Evolutionary conservation across 116 monocot species (phyloP), one percentile per base, ranked within the genome.

Genomic region (Cymodocea nodosa): DNA sequence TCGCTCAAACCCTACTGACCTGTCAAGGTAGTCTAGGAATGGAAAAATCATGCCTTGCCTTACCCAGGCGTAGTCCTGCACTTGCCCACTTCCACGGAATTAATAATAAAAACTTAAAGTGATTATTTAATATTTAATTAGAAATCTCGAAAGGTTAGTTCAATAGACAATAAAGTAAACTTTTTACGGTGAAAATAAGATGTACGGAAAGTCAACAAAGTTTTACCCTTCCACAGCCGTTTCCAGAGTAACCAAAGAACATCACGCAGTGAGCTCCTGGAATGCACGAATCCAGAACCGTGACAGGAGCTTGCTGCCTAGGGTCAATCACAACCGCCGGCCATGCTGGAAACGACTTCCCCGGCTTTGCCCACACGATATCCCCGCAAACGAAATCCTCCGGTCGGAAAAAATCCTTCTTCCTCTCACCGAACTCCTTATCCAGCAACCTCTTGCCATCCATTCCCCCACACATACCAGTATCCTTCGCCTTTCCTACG

Each of bases 21-120:
- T 83, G 70, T 91, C 97, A 19, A 91, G 22, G 68, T 91, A 80
- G 16, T 91, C 92, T 39, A 82, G 66, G 68, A 91, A 98, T 6
- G 97, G 97, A 84, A 83, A 98, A 16, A 91, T 76, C 83, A 79
- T 85, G 23, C 92, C 97, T 59, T 85, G 88, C 59, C 82, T 88
- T 65, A 91, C 85, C 97, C 97, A 98, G 66, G 87, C 85, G 76
- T 98, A 98, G n/a, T 86, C 97, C 97, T 97, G 82, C 24, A 16
- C 70, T 24, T 52, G 63, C 54, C 65, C 64, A 23, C 34, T 62
- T 57, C 24, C 57, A 57, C 57, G 4, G 25, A 24, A 58, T 58
- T 13, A 25, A 58, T 23, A 18, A 58, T 11, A 58, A 58, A 44
- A 44, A 1, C 44, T 44, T 25, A 22, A 25, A 5, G 8, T 44